Percentiles rank a stretch among this genome's conserved stretches.
These are phyloP conservation scores for Pisolithus albus DNA, from an alignment of 768 basidiomycete species.

Conservation along the genomic window DNA sequence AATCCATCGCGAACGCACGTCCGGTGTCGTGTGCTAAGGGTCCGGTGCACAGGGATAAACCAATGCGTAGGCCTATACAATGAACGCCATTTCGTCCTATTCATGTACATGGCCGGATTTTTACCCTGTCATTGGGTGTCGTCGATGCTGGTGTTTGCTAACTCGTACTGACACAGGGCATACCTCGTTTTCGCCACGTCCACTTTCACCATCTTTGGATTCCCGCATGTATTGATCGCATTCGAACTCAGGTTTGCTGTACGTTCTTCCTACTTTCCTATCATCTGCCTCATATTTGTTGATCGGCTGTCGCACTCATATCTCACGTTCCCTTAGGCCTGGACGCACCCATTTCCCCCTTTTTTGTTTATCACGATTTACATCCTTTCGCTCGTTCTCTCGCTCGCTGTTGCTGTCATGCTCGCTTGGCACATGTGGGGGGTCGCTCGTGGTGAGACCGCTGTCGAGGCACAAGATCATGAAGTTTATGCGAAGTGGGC, in stretches of 20 bases:
- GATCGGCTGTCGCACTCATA: too few species aligned
- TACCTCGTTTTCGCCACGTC: conserved; percentile 74
- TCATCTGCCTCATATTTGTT: too few species aligned
- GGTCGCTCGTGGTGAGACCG: conserved; percentile 70
- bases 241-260: conserved; percentile 49
- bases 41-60: conserved; percentile 67
- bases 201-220: conserved; percentile 59
- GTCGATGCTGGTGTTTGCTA: background rate
- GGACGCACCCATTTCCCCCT: conserved; percentile 61
- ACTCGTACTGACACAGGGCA: conserved; percentile 40
- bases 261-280: conserved; percentile 3
- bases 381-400: conserved; percentile 69
- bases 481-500: conserved; percentile 69
- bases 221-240: conserved; percentile 47
- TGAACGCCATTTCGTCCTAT: conserved; percentile 92
- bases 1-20: too few species aligned
- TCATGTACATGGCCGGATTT: conserved; percentile 55
- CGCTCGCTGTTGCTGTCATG: conserved; percentile 70
- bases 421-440: conserved; percentile 66
- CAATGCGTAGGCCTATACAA: conserved; percentile 96
- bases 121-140: background rate
- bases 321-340: conserved; percentile 26
- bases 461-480: conserved; percentile 87
- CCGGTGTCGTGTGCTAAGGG: conserved; percentile 1
- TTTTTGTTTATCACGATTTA: conserved; percentile 67